Base-by-base conservation (phyloP, 164 flowering plant genomes). In the Chimonanthus salicifolius region DNA sequence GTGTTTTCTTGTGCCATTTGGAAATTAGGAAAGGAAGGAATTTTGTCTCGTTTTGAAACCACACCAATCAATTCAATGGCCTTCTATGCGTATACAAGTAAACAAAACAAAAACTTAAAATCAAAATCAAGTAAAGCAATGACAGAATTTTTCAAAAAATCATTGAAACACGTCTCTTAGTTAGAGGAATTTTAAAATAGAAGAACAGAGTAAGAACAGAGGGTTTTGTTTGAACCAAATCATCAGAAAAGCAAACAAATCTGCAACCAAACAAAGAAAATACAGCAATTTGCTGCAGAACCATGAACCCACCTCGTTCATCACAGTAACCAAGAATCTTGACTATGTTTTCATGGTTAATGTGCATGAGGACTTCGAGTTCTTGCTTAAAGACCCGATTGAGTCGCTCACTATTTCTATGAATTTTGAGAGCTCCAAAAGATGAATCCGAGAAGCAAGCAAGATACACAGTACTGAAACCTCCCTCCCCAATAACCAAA, bases 391-490 rank as follows among this genome's bases (percentile, higher is more conserved):
- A 90, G 3, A 82, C 79, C 8, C 76, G 81, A 65, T 78, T 72
- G 47, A 90, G 87, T 33, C 91, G 88, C 75, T 88, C 87, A 43
- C 89, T 85, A 49, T 79, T 72, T 11, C 71, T 33, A 44, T 81
- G 84, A 49, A 90, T 64, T 84, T 92, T 90, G 33, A 90, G 65
- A 0, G 94, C 97, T 2, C 83, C 90, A 1, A 74, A 72, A 7
- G 65, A 11, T 2, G 83, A 81, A 62, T 80, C 81, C 3, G 79
- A 70, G 62, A 85, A 72, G 7, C 58, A 74, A 70, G 82, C 93
- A 11, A 87, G 78, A 77, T 90, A 92, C 2, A 92, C 91, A 0
- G 85, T 89, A 64, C 95, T 90, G 66, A 81, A 92, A 9, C 97
- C 97, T 2, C 97, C 97, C 9, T 83, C 82, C 1, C 92, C 97